These are phyloP conservation scores for Pisolithus microcarpus DNA, from an alignment of 768 basidiomycete species.

Conservation along the genomic window DNA sequence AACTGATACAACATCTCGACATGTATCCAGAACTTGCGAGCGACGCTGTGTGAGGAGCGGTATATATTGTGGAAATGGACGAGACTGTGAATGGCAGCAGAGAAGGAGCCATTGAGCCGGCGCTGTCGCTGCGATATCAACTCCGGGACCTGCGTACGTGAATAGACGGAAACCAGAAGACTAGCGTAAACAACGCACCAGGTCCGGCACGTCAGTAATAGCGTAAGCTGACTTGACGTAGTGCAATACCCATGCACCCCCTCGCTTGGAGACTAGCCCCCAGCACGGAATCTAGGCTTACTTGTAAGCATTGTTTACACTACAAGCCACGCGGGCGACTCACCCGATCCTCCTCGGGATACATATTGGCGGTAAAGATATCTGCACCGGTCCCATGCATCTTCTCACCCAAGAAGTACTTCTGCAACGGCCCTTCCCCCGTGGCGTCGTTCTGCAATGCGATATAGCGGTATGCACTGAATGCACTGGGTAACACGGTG, in stretches of 20 bases:
- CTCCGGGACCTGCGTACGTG: slow-evolving; percentile 61
- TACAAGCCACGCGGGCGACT: slow-evolving; percentile 13
- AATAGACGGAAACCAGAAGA: background rate
- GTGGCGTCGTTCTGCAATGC: slow-evolving; percentile 79
- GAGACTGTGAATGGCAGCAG: slow-evolving; percentile 87
- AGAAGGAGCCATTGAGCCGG: slow-evolving; percentile 98
- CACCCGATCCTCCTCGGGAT: slow-evolving; percentile 83
- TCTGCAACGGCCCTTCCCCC: slow-evolving; percentile 85
- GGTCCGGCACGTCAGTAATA: slow-evolving; percentile 89
- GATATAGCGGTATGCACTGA: slow-evolving; percentile 87
- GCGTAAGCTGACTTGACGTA: slow-evolving; percentile 95
- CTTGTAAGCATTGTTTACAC: slow-evolving; percentile 1
- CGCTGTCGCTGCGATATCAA: slow-evolving; percentile 90
- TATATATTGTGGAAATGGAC: slow-evolving; percentile 96
- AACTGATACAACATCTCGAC: slow-evolving; percentile 88
- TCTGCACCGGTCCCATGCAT: slow-evolving; percentile 85
- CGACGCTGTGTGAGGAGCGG: slow-evolving; percentile 73
- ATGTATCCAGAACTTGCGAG: slow-evolving; percentile 91
- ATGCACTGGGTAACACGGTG: slow-evolving; percentile 87
- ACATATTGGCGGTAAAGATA: slow-evolving; percentile 96
- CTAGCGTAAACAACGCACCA: slow-evolving; percentile 34
- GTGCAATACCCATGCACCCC: slow-evolving; percentile 85
- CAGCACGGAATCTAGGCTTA: slow-evolving; percentile 75
- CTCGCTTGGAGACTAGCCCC: slow-evolving; percentile 95
- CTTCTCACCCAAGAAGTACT: slow-evolving; percentile 96